Conservation (phyloP, 2,329 filamentous ascomycete genomes). For the Botrytis medusae region DNA sequence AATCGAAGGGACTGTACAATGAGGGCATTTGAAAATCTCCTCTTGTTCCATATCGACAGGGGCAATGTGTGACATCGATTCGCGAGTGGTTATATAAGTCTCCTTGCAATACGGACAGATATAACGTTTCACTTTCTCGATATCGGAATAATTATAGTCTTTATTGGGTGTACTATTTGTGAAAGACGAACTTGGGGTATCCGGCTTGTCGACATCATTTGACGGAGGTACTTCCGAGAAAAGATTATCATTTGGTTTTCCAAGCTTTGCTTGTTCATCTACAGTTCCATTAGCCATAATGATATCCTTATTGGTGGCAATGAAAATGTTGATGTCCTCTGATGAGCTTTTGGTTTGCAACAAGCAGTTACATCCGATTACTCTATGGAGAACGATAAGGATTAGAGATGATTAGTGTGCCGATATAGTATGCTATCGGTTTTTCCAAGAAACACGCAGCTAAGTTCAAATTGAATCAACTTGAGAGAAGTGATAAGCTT, state of each 20-base stretch:
- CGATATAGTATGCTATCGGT: background rate
- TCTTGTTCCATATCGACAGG: background rate
- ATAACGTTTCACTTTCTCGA: background rate
- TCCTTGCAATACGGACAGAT: background rate
- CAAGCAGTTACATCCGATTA: background rate
- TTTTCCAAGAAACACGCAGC: background rate
- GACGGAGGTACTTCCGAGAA: background rate
- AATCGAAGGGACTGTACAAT: background rate
- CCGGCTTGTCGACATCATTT: background rate
- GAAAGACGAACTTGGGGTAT: background rate
- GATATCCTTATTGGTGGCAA: background rate
- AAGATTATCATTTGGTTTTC: background rate
- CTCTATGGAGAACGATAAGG: background rate
- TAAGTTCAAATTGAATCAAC: background rate
- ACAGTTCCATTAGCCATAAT: background rate
- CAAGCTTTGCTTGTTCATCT: background rate
- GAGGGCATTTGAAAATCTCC: background rate
- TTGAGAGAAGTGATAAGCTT: background rate
- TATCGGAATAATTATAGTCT: background rate
- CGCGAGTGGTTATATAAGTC: background rate
- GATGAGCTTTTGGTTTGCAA: background rate
- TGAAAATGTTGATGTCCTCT: background rate
- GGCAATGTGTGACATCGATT: background rate
- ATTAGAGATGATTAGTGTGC: background rate
- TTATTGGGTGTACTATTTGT: background rate